Base-by-base conservation (phyloP, 805 yeast species). In the Kodamaea hsintzibuensis region DNA sequence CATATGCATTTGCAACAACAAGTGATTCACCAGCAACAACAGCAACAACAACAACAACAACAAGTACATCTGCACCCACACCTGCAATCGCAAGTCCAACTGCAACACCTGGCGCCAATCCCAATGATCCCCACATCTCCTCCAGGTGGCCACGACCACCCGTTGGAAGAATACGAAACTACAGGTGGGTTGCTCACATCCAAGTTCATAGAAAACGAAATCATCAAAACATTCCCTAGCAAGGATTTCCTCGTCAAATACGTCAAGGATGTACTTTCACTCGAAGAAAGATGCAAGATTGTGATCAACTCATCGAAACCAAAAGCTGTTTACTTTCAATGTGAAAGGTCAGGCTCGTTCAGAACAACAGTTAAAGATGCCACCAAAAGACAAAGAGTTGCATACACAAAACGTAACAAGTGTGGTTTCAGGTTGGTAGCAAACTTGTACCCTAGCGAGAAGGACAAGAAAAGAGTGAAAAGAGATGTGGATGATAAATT, bases 281-380 rank as follows among this genome's bases (percentile, higher is more conserved):
- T 60, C 50, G 68, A 66, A 60, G 70, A 66, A 59, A 62, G 62
- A 55, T 76, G 80, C 61, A 71, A 74, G 60, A 75, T 76, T 62
- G 81, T 76, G 43, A 76, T 76, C 62, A 74, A 74, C 62, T 73
- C 78, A 27, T 74, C 79, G 25, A 76, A 76, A 63, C 79, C 79
- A 18, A 75, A 76, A 62, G 81, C 81, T 5, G 77, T 76, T 18
- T 76, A 76, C 63, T 76, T 76, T 64, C 79, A 74, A 62, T 76
- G 79, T 60, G 81, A 76, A 60, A 60, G 79, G 47, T 71, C 77
- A 5, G 81, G 81, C 1, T 66, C 71, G 35, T 76, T 75, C 56
- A 66, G 81, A 63, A 76, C 81, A 42, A 76, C 81, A 2, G 81
- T 76, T 51, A 76, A 76, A 62, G 80, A 74, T 50, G 67, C 77